These are phyloP conservation scores for Chloris gayana DNA, from an alignment of 176 grass and related monocot genomes.

Conservation along the genomic window DNA sequence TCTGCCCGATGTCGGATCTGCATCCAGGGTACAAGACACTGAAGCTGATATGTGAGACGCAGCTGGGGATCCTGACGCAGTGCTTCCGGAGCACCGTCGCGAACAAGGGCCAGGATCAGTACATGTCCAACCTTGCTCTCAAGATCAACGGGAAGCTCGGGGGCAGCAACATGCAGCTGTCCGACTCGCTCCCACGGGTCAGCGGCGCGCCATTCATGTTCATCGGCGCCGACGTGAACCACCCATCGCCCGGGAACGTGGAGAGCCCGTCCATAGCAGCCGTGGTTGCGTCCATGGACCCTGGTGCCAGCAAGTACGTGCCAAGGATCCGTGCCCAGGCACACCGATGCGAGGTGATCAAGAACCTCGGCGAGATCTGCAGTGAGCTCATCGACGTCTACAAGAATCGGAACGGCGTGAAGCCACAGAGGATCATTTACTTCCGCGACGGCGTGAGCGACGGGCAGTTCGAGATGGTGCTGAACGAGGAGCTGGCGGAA, in stretches of 20 bases:
- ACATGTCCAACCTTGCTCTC: constrained; percentile 55
- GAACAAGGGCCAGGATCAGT: constrained; percentile 53
- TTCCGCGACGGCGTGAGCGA: constrained; percentile 71
- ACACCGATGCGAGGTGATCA: constrained; percentile 49
- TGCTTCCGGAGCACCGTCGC: constrained; percentile 41
- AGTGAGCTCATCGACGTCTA: constrained; percentile 42
- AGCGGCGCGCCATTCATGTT: constrained; percentile 48
- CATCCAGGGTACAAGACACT: constrained; percentile 59
- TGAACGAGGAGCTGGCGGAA: constrained; percentile 49
- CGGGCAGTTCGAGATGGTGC: constrained; percentile 56
- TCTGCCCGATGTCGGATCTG: constrained; percentile 57
- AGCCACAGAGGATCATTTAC: constrained; percentile 57
- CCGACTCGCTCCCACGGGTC: constrained; percentile 41
- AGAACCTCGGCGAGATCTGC: constrained; percentile 37
- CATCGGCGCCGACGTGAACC: constrained; percentile 70
- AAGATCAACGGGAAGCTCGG: constrained; percentile 74
- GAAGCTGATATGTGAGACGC: constrained; percentile 61
- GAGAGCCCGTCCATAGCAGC: constrained; percentile 60
- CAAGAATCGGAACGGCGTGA: constrained; percentile 25
- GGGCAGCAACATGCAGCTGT: constrained; percentile 58
- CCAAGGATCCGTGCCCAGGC: constrained; percentile 46
- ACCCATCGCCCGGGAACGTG: constrained; percentile 46
- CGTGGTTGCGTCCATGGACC: constrained; percentile 52
- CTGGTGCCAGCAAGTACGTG: constrained; percentile 46
- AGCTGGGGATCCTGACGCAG: constrained; percentile 63